phyloP scores from a whole-genome alignment of 768 basidiomycete genomes.

The Tubosaeta brunneosetosa region DNA sequence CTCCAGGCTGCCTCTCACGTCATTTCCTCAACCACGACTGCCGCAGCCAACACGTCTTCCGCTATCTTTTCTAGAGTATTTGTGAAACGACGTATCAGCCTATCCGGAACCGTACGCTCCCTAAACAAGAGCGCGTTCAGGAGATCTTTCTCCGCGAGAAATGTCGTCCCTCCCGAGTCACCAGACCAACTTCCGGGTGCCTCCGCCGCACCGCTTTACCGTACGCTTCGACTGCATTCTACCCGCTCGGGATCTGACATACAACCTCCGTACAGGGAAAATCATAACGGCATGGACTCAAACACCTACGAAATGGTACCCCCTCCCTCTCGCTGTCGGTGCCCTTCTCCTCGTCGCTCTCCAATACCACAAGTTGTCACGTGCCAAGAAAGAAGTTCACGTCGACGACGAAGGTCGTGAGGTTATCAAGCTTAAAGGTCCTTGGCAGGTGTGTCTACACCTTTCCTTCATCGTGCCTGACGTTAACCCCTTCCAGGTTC shows the following conservation, averaged over 20 bases:
- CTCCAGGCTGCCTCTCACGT: constrained; percentile 49
- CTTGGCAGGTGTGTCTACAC: constrained; percentile 72
- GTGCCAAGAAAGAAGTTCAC: constrained; percentile 57
- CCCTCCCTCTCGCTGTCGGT: constrained; percentile 85
- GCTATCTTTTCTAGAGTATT: constrained; percentile 30
- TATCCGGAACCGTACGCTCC: constrained; percentile 30
- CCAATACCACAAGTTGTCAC: constrained; percentile 61
- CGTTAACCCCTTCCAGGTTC: constrained; percentile 52
- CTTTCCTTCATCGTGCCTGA: neutral
- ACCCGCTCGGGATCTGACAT: constrained; percentile 4
- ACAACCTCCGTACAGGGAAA: constrained; percentile 38
- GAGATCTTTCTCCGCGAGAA: constrained; percentile 24
- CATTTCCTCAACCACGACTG: constrained; percentile 26
- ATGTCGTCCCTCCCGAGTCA: constrained; percentile 35
- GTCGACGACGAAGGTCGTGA: constrained; percentile 83
- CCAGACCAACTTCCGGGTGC: constrained; percentile 41
- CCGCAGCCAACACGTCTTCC: constrained; percentile 31
- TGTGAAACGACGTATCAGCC: constrained; percentile 29
- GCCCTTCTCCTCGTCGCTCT: constrained; percentile 80
- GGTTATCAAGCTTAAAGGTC: constrained; percentile 76
- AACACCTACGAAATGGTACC: constrained; percentile 94
- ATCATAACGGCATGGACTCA: constrained; percentile 75
- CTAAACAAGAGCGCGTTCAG: constrained; percentile 22
- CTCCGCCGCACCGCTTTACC: constrained; percentile 44
- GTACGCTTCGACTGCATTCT: constrained; percentile 18